These are phyloP conservation scores for Cryphonectria nitschkei DNA, from an alignment of 2,329 filamentous ascomycete genomes.

Conservation along the genomic window DNA sequence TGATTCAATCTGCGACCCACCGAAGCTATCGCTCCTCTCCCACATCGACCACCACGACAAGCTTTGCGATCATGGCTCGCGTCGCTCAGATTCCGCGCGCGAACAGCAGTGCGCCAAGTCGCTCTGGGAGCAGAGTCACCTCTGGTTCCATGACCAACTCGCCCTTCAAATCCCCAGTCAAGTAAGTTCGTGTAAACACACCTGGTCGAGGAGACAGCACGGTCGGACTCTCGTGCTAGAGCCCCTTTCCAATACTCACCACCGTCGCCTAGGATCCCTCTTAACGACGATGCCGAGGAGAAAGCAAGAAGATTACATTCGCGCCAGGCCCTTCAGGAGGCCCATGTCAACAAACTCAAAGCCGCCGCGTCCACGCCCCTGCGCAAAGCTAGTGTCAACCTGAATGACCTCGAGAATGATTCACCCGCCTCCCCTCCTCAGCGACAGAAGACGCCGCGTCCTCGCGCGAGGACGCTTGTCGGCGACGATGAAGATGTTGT, in stretches of 20 bases:
- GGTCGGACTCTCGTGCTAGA: not conserved
- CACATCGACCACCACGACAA: constrained; percentile 28
- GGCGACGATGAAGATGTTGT: constrained; percentile 62
- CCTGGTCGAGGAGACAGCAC: not conserved
- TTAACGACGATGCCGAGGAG: constrained; percentile 94
- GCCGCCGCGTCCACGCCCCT: constrained; percentile 73
- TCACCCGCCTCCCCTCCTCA: constrained; percentile 58
- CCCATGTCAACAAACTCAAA: constrained; percentile 90
- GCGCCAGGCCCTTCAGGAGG: constrained; percentile 84
- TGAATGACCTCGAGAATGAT: constrained; percentile 61
- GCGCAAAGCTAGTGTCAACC: constrained; percentile 64
- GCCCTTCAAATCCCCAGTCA: constrained; percentile 61
- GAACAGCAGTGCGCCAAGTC: constrained; percentile 41
- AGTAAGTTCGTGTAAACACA: constrained; percentile 47
- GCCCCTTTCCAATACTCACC: constrained; percentile 3
- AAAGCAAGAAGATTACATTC: constrained; percentile 87
- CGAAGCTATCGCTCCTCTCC: constrained; percentile 29
- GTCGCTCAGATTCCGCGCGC: constrained; percentile 59
- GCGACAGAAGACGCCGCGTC: constrained; percentile 51
- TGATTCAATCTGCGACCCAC: constrained; percentile 20
- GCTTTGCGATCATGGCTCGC: constrained; percentile 54
- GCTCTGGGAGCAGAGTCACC: constrained; percentile 45
- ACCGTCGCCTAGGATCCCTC: constrained; percentile 69
- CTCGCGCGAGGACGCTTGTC: constrained; percentile 38
- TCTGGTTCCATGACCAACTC: constrained; percentile 53